Base-by-base conservation (phyloP, 2,329 filamentous ascomycete genomes). In the Colletotrichum karsti region DNA sequence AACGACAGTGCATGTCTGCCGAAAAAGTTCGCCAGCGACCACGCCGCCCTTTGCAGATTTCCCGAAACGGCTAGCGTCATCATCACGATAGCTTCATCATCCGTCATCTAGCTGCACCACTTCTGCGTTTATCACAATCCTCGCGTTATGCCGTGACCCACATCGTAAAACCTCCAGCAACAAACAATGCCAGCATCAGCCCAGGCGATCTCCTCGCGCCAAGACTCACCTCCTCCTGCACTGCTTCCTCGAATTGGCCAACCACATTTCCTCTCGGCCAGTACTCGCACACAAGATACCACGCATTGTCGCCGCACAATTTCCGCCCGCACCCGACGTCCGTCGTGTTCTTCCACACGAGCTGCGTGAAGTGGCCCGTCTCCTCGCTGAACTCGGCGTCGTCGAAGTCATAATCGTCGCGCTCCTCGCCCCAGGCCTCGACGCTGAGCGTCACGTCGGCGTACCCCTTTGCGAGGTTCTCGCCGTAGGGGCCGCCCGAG, bases 401-500 rank as follows among this genome's bases (percentile, higher is more conserved):
- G 2, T 74, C 70, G 76, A 87, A 94, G 72, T 91, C 78, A 75
- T 93, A 94, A 6, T 81, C 66, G 0, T 76, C 73, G 10, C 87
- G 77, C 78, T 93, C 90, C 70, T 84, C 75, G 18, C 88, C 92
- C 92, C 92, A 94, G 2, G 85, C 87, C 48, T 88, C 85, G n/a
- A 94, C 82, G 55, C 87, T 84, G 4, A 83, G 81, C 0, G 85
- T 85, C 1, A 85, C 86, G 73, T 91, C 89, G 0, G 81, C 70
- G 75, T 89, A 93, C 4, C 91, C 92, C 5, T 89, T 83, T 7
- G 91, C 91, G 4, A 95, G 84, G 78, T 94, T 95, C 80, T 95
- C 92, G 73, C 92, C 92, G 69, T 90, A 90, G 0, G 90, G 88
- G 0, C 90, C 90, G 61, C 85, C 84, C 70, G 82, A 87, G 79